These are phyloP conservation scores for Galerina marginata DNA, from an alignment of 768 basidiomycete genomes.

Conservation along the genomic window DNA sequence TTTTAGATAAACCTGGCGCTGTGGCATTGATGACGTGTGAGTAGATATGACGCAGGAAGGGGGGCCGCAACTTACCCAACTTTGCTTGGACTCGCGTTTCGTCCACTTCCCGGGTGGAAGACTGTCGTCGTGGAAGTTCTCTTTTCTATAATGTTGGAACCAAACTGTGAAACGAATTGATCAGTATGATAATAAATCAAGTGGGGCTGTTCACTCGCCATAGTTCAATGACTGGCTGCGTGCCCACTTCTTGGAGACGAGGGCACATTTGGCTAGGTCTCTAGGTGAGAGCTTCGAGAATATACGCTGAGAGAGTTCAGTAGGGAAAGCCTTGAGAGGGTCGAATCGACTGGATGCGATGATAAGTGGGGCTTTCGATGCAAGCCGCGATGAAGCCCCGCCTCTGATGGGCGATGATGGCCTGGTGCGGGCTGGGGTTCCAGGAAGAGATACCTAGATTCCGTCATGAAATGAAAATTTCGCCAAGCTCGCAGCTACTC, in stretches of 20 bases:
- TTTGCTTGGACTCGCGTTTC: constrained; percentile 91
- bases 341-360: constrained; percentile 52
- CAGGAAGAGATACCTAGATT: constrained; percentile 66
- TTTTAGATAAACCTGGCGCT: constrained; percentile 61
- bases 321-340: constrained; percentile 75
- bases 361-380: constrained; percentile 53
- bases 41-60: constrained; percentile 1
- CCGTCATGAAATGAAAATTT: constrained; percentile 13
- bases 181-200: constrained; percentile 8
- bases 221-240: constrained; percentile 92
- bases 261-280: constrained; percentile 77
- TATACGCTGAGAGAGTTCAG: constrained; percentile 80
- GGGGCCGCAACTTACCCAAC: constrained; percentile 65
- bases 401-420: constrained; percentile 59
- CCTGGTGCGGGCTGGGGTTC: constrained; percentile 69
- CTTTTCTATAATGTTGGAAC: constrained; percentile 91
- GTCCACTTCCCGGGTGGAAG: constrained; percentile 89
- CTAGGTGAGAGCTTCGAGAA: constrained; percentile 65
- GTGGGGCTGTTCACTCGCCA: constrained; percentile 47
- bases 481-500: constrained; percentile 32
- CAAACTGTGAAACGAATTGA: constrained; percentile 61
- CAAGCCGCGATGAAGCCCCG: constrained; percentile 47
- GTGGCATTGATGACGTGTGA: constrained; percentile 11
- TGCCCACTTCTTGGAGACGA: constrained; percentile 87
- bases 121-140: constrained; percentile 82